Base-by-base conservation (phyloP, 2,329 filamentous ascomycete species). In the Aphanoascus verrucosus region DNA sequence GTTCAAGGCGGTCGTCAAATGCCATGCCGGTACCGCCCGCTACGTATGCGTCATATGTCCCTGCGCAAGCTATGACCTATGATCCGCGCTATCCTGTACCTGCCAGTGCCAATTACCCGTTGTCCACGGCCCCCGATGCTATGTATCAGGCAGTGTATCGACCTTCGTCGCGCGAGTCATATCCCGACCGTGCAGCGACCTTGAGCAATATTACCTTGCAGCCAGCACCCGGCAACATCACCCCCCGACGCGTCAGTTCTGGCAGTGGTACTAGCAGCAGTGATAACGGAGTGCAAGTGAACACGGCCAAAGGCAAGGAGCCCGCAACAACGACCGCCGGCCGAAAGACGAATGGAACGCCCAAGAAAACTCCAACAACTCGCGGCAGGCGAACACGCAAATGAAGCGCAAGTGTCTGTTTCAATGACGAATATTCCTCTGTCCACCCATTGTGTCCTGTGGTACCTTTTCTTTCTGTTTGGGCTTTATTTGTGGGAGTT, bases 1-100 rank as follows among this genome's bases (percentile, higher is more conserved):
- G 74, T 53, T 65, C 61, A 54, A 72, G 63, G 49, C 70, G 66
- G 23, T 63, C 62, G 57, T 73, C 64, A 15, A 64, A 58, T 48
- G 56, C 61, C 17, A 60, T 62, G 17, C 42, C 56, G 5, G 12
- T 57, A 31, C 59, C 50, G 11, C 55, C 56, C 50, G 46, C 58
- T n/a, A 46, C 47, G n/a, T 55, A 44, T 28, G 55, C 53, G 34
- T 47, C 53, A 43, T 55, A 53, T 31, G 28, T 48, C 23, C 66
- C 43, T 12, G 58, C 60, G 35, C 57, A 60, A 31, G 61, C 60
- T 45, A 59, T 64, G 35, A 63, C 66, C 15, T 52, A 60, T 3
- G 69, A 71, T 58, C 61, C 65, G 44, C 62, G 66, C 20, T 65
- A 59, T 42, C 19, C 51, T 4, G 15, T 53, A 14, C 37, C 51